phyloP scores from a whole-genome alignment of 2,329 filamentous ascomycete genomes.

The Neonectria ditissima region DNA sequence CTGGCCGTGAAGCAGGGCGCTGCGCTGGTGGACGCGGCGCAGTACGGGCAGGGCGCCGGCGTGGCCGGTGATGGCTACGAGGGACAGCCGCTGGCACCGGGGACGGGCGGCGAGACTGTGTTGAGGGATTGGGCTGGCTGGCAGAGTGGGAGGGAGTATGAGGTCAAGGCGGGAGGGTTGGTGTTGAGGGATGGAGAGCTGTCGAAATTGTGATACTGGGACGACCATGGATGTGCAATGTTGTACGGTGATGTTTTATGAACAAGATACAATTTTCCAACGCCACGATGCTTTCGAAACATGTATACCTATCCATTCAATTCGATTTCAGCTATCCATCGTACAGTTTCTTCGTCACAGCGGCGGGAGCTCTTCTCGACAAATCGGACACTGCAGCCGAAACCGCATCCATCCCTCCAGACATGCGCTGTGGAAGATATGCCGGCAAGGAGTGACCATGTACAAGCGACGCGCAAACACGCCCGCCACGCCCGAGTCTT shows the following conservation, averaged over 20 bases:
- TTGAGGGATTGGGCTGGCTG: constrained; percentile 82
- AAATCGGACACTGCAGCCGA: constrained; percentile 93
- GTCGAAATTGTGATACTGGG: constrained; percentile 49
- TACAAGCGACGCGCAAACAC: constrained; percentile 85
- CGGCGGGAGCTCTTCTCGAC: constrained; percentile 88
- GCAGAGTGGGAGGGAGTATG: constrained; percentile 77
- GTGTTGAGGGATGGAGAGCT: constrained; percentile 54
- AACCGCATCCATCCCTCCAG: constrained; percentile 97
- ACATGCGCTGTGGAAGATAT: constrained; percentile 94
- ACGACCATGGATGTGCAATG: neutral
- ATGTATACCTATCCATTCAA: constrained; percentile 5
- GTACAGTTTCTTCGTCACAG: constrained; percentile 63
- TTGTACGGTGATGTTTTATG: neutral
- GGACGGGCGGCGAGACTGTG: constrained; percentile 77
- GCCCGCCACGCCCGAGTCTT: constrained; percentile 68
- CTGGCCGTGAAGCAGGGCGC: constrained; percentile 67
- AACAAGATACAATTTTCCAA: constrained; percentile 10
- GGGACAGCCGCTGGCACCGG: constrained; percentile 69
- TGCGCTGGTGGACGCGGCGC: constrained; percentile 46
- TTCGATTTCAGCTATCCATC: neutral
- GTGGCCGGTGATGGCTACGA: constrained; percentile 76
- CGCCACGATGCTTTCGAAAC: constrained; percentile 2
- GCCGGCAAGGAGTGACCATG: constrained; percentile 97
- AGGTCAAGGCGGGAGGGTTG: constrained; percentile 72
- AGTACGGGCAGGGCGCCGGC: constrained; percentile 73